Evolutionary conservation across 2,329 filamentous ascomycete species (phyloP).

Genomic region (Talaromyces sp.): DNA sequence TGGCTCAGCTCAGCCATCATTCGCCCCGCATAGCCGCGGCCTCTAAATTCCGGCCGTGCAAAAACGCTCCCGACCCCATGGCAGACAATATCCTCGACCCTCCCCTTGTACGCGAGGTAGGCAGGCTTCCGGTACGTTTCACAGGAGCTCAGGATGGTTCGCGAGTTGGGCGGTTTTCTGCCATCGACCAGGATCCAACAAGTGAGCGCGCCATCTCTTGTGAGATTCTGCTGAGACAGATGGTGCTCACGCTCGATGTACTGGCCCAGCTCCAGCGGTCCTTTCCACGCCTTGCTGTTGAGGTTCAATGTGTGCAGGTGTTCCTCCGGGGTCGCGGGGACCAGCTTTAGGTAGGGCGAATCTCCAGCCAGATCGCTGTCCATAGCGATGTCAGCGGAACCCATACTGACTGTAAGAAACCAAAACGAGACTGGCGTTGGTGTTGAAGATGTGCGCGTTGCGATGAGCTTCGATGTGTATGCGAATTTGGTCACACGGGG

Average conservation of each 20-base stretch:
- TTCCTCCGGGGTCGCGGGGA: slow-evolving; percentile 53
- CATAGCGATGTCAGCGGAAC: slow-evolving; percentile 33
- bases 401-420: slow-evolving; percentile 22
- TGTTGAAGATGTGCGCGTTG: not conserved
- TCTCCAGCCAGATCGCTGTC: slow-evolving; percentile 32
- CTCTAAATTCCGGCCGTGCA: slow-evolving; percentile 62
- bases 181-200: slow-evolving; percentile 57
- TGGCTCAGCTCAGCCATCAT: slow-evolving; percentile 67
- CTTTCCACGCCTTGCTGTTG: slow-evolving; percentile 57
- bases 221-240: slow-evolving; percentile 49
- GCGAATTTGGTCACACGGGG: not conserved
- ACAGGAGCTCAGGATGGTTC: slow-evolving; percentile 54
- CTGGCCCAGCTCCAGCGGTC: slow-evolving; percentile 49
- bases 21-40: slow-evolving; percentile 69
- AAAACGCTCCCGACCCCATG: slow-evolving; percentile 82
- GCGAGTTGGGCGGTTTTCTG: slow-evolving; percentile 29
- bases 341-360: slow-evolving; percentile 50
- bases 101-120: slow-evolving; percentile 46
- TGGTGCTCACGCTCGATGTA: slow-evolving; percentile 56
- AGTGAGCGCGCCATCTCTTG: slow-evolving; percentile 52
- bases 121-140: slow-evolving; percentile 48
- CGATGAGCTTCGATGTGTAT: not conserved
- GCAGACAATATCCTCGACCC: slow-evolving; percentile 52
- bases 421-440: not conserved
- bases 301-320: slow-evolving; percentile 47